Conservation (phyloP, 2,329 filamentous ascomycete species). For the Hypoxylon sp. region DNA sequence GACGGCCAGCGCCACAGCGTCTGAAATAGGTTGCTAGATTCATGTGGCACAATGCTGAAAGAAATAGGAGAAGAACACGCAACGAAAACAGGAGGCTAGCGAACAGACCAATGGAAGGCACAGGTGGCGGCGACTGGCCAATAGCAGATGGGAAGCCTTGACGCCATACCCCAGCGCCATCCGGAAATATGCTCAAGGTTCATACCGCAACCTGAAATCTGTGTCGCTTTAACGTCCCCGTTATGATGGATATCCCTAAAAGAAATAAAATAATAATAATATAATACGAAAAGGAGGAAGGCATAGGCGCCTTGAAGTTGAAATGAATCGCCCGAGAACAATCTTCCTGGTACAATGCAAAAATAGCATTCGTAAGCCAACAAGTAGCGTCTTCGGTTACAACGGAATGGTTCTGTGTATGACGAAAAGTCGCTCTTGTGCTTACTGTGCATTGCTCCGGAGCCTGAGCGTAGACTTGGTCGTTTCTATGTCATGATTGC, state of each 20-base stretch:
- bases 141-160: conserved; percentile 4
- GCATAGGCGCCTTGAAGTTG: conserved; percentile 3
- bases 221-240: conserved; percentile 14
- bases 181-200: conserved; percentile 30
- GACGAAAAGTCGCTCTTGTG: conserved; percentile 17
- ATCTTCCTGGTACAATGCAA: conserved; percentile 2
- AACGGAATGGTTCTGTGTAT: neutral
- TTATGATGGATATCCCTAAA: conserved; percentile 5
- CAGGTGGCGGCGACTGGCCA: conserved; percentile 15
- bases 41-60: conserved; percentile 6
- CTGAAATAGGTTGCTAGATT: neutral
- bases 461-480: conserved; percentile 14
- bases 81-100: conserved; percentile 14
- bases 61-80: conserved; percentile 14
- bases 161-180: conserved; percentile 25
- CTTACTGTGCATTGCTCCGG: conserved; percentile 4
- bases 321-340: conserved; percentile 4
- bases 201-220: conserved; percentile 29
- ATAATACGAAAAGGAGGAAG: neutral
- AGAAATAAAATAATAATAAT: no score
- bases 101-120: conserved; percentile 15
- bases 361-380: conserved; percentile 8
- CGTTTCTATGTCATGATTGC: conserved; percentile 3
- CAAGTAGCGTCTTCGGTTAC: conserved; percentile 5
- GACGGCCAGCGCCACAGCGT: neutral